Conservation (phyloP, 78 protist genomes). For the Dictyostelium firmibasis region DNA sequence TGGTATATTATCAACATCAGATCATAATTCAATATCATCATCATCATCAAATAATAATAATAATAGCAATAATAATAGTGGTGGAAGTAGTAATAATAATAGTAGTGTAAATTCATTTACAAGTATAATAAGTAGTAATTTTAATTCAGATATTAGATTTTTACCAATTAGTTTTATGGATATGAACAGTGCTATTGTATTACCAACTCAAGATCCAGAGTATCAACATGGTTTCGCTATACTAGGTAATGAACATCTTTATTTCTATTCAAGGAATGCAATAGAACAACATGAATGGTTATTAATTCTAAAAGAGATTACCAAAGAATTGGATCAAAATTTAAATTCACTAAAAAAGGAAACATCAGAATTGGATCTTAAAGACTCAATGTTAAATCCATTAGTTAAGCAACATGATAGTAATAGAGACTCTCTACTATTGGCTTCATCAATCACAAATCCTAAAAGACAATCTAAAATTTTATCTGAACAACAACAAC, state of each 20-base stretch:
- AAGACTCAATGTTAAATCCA: background rate
- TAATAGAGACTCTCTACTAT: background rate
- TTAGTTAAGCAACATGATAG: conserved; percentile 24
- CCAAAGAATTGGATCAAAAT: conserved; percentile 47
- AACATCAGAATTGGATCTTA: background rate
- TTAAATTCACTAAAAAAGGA: conserved; percentile 29
- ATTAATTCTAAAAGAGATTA: conserved; percentile 14
- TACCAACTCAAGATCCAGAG: conserved; percentile 52
- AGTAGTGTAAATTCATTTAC: background rate
- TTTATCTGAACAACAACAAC: background rate
- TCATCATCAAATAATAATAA: background rate
- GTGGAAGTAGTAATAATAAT: background rate
- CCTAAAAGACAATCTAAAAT: conserved; percentile 40
- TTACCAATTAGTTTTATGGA: conserved; percentile 1
- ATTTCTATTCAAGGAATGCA: conserved; percentile 46
- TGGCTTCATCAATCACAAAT: background rate
- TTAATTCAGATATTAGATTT: conserved; percentile 15
- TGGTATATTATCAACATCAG: background rate
- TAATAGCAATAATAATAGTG: background rate
- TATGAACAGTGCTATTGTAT: background rate
- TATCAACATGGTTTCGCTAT: conserved; percentile 55
- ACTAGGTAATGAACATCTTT: conserved; percentile 58
- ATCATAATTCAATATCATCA: background rate
- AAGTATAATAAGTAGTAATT: background rate
- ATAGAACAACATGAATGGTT: conserved; percentile 66